Evolutionary conservation across 768 basidiomycete species (phyloP).

Genomic region (Kwoniella mangroviensis): DNA sequence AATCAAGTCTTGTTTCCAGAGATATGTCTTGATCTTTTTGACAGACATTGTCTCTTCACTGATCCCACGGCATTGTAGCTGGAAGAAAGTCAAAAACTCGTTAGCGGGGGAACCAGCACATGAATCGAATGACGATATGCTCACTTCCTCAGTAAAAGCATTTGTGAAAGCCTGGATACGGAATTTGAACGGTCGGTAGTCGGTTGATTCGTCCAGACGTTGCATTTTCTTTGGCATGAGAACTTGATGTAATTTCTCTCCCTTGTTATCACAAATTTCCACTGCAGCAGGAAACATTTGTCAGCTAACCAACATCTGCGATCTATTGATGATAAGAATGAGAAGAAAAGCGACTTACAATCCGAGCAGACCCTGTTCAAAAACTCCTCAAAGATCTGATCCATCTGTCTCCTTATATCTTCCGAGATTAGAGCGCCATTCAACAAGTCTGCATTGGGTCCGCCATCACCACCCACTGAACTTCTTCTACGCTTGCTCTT

Average conservation of each 20-base stretch:
- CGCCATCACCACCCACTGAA: slow-evolving; percentile 42
- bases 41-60: slow-evolving; percentile 93
- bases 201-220: slow-evolving; percentile 89
- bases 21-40: slow-evolving; percentile 93
- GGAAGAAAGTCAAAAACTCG: background rate
- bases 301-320: background rate
- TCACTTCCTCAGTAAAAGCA: slow-evolving; percentile 88
- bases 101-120: background rate
- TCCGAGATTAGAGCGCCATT: slow-evolving; percentile 48
- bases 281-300: slow-evolving; percentile 62
- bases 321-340: background rate
- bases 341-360: slow-evolving; percentile 62
- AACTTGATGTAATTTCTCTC: slow-evolving; percentile 95
- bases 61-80: slow-evolving; percentile 84
- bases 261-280: slow-evolving; percentile 89
- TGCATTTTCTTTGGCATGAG: slow-evolving; percentile 99
- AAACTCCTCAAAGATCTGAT: slow-evolving; percentile 88
- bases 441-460: slow-evolving; percentile 33
- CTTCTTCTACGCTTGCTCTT: slow-evolving; percentile 45
- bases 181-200: slow-evolving; percentile 99
- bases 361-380: slow-evolving; percentile 87
- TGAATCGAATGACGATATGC: background rate
- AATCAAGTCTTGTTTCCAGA: slow-evolving; percentile 90
- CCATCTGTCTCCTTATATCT: slow-evolving; percentile 80
- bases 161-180: slow-evolving; percentile 97